Base-by-base conservation (phyloP, 2,329 filamentous ascomycete genomes). In the Dactylellina drechsleri region DNA sequence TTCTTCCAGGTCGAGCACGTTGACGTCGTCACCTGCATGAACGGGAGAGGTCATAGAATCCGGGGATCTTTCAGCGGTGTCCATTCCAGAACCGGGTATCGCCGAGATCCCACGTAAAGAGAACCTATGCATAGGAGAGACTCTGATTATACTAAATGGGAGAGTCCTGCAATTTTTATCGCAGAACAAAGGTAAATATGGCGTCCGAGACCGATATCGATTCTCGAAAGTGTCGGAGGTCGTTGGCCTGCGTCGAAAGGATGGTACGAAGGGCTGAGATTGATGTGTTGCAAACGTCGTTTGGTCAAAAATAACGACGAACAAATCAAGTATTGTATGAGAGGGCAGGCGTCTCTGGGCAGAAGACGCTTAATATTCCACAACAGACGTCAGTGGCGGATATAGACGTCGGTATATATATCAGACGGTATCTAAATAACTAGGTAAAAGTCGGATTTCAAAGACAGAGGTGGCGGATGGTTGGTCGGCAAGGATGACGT, bases 1-100 rank as follows among this genome's bases (percentile, higher is more conserved):
- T 23, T 93, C 91, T 77, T 92, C 87, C 5, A 76, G 20, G 28
- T 76, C 66, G 8, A 76, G 60, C 36, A 76, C 66, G 60, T 70
- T 66, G 47, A 70, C 66, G 49, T 76, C 72, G 52, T 76, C 72
- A 53, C 66, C 66, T 36, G 65, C 60, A 43, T 76, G 72, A 23
- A 75, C 50, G 40, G 72, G 72, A 3, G 72, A 76, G 36, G 72
- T 70, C 18, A 76, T 56, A 56, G 72, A 76, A 23, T 76, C 72
- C 41, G 72, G 72, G 20, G 72, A 76, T 66, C 66, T 59, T 71
- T 76, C 66, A 65, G 71, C 71, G 59, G 52, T 43, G 71, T 75
- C 71, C 71, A 75, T 75, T 50, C 64, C 71, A 75, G 64, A 75
- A 49, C 71, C 59, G 54, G 64, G 52, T 68, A 75, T 67, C 45